Percentiles rank a stretch among this genome's conserved stretches.
Conservation (phyloP, 768 basidiomycete species). For the Leccinellum luteum region DNA sequence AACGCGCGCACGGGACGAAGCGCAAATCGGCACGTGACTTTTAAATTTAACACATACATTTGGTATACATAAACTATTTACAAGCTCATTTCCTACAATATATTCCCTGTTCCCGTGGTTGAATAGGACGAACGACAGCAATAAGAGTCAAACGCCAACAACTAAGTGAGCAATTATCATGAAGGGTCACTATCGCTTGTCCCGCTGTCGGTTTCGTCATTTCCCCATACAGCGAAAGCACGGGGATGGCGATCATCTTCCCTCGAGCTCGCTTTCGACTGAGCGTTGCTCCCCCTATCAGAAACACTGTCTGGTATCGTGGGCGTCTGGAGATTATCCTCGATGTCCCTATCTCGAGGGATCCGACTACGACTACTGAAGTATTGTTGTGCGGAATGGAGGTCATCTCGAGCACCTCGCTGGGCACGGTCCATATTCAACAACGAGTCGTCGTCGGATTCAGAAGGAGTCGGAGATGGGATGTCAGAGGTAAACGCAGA, state of each 20-base stretch:
- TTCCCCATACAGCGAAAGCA: slow-evolving; percentile 84
- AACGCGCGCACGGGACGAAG: neutral
- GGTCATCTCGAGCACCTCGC: slow-evolving; percentile 52
- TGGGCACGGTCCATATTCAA: slow-evolving; percentile 37
- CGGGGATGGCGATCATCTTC: slow-evolving; percentile 36
- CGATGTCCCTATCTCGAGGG: slow-evolving; percentile 56
- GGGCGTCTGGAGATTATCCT: slow-evolving; percentile 61
- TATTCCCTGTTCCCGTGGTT: neutral
- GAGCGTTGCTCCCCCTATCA: slow-evolving; percentile 14
- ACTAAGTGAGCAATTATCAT: neutral
- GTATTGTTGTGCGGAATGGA: slow-evolving; percentile 37
- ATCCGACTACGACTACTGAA: slow-evolving; percentile 54
- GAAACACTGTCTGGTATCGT: slow-evolving; percentile 41
- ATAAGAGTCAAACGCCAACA: neutral
- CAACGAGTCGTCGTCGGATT: slow-evolving; percentile 39
- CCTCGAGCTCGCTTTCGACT: slow-evolving; percentile 8
- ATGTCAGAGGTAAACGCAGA: slow-evolving; percentile 31
- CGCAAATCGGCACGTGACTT: slow-evolving; percentile 13
- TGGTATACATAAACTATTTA: neutral
- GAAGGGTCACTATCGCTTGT: slow-evolving; percentile 66
- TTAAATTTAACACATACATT: neutral
- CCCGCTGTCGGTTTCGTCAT: slow-evolving; percentile 86
- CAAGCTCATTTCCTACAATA: too few species aligned
- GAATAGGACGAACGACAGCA: slow-evolving; percentile 3
- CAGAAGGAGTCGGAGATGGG: slow-evolving; percentile 37